phyloP scores from a whole-genome alignment of 2,329 filamentous ascomycete genomes.

The Apiospora kogelbergensis region DNA sequence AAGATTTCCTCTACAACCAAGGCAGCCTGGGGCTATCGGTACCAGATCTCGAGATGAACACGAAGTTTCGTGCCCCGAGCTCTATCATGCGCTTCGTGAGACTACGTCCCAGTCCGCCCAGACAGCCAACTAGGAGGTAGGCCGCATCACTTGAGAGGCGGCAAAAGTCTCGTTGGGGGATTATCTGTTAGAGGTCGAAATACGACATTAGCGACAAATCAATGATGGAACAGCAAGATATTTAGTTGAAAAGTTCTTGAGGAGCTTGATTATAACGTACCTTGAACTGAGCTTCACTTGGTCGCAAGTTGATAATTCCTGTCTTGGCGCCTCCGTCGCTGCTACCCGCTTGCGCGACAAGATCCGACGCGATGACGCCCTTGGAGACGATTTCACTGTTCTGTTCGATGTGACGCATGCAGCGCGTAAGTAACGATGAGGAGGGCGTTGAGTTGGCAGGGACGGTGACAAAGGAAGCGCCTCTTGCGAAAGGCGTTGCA shows the following conservation, averaged over 20 bases:
- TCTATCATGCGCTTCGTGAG: conserved; percentile 34
- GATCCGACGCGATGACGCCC: neutral
- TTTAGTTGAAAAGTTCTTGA: too few relatives aligned
- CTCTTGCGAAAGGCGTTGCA: conserved; percentile 14
- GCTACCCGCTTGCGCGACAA: too few relatives aligned
- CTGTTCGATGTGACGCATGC: neutral
- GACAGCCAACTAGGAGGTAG: conserved; percentile 37
- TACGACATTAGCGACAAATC: neutral
- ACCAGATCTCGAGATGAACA: conserved; percentile 34
- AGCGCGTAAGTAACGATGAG: neutral
- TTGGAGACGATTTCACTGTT: neutral
- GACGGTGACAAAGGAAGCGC: conserved; percentile 14
- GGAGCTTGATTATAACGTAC: too few relatives aligned
- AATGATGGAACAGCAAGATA: neutral
- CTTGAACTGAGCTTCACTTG: too few relatives aligned
- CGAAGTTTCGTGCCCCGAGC: conserved; percentile 31
- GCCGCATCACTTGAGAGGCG: conserved; percentile 15
- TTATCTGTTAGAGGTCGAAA: neutral
- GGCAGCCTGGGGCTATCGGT: conserved; percentile 24
- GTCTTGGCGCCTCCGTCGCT: too few relatives aligned
- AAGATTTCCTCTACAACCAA: conserved; percentile 16
- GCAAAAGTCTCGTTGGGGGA: neutral
- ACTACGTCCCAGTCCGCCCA: conserved; percentile 36
- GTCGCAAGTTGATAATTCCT: too few relatives aligned
- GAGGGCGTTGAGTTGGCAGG: neutral